Evolutionary conservation across 1,284 basidiomycete genomes (phyloP).

Genomic region (Cryptococcus amylolentus): DNA sequence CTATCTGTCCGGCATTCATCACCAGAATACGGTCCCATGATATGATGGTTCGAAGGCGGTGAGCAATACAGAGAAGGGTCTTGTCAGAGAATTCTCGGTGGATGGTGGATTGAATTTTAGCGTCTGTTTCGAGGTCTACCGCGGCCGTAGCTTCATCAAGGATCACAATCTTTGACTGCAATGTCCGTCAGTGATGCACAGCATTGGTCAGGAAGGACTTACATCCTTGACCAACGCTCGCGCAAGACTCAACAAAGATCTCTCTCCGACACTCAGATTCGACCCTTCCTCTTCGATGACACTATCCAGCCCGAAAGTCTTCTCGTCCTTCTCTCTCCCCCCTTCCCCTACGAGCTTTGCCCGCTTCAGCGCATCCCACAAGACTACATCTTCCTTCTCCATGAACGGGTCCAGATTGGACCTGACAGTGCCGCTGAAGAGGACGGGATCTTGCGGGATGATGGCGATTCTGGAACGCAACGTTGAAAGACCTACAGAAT

Average conservation of each 20-base stretch:
- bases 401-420: conserved; percentile 71
- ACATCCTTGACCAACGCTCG: conserved; percentile 58
- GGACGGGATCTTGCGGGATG: conserved; percentile 77
- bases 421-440: conserved; percentile 59
- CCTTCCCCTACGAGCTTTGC: conserved; percentile 61
- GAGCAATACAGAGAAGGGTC: conserved; percentile 65
- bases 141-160: conserved; percentile 57
- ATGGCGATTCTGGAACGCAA: conserved; percentile 56
- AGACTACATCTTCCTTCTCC: conserved; percentile 64
- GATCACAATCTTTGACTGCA: conserved; percentile 55
- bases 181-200: too few relatives aligned
- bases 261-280: conserved; percentile 68
- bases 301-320: conserved; percentile 71
- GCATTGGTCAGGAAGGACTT: too few relatives aligned
- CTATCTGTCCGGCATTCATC: conserved; percentile 63
- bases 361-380: conserved; percentile 78
- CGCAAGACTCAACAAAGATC: conserved; percentile 65
- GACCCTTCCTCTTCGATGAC: conserved; percentile 78
- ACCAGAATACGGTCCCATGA: conserved; percentile 70
- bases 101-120: conserved; percentile 68
- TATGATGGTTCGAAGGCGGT: conserved; percentile 71
- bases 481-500: conserved; percentile 54
- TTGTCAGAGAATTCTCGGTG: conserved; percentile 61
- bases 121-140: conserved; percentile 66
- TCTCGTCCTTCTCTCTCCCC: neutral